A percentile compares a stretch with the other conserved stretches of the same genome.
Evolutionary conservation across 805 yeast species (phyloP).

Genomic region (Vanderwaltozyma tropicalis): DNA sequence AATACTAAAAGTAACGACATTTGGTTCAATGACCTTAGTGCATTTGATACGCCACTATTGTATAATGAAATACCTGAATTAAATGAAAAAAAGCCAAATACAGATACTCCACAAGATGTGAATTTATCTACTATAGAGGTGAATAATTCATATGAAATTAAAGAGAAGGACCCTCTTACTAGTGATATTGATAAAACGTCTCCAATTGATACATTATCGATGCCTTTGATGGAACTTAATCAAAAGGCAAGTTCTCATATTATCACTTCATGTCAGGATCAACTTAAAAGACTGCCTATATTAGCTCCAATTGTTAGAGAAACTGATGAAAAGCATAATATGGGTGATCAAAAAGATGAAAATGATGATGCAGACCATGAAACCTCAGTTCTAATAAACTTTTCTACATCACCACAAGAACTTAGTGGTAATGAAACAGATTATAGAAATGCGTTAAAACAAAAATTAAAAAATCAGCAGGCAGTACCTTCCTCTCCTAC

Average conservation of each 20-base stretch:
- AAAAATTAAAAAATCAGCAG: not conserved
- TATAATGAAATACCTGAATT: too few relatives aligned
- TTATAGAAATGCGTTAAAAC: too few relatives aligned
- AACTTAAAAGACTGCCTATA: conserved; percentile 22
- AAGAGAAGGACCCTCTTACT: not conserved
- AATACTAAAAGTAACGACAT: too few relatives aligned
- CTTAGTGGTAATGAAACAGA: not conserved
- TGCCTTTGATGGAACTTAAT: conserved; percentile 27
- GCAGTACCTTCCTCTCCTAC: conserved; percentile 26
- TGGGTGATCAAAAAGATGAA: not conserved
- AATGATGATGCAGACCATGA: not conserved
- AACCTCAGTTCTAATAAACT: not conserved
- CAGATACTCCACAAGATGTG: conserved; percentile 10
- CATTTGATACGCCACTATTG: too few relatives aligned
- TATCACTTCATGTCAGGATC: conserved; percentile 21
- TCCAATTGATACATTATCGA: conserved; percentile 24
- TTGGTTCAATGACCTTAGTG: conserved; percentile 17
- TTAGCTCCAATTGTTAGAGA: conserved; percentile 5
- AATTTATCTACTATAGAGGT: conserved; percentile 7
- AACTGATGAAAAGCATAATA: not conserved
- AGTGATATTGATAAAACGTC: conserved; percentile 22
- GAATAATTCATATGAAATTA: not conserved
- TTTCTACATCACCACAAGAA: conserved; percentile 1
- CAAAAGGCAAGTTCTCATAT: conserved; percentile 8
- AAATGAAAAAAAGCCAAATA: conserved; percentile 5